phyloP scores from a whole-genome alignment of 768 basidiomycete species.

The Naganishia antarctica region DNA sequence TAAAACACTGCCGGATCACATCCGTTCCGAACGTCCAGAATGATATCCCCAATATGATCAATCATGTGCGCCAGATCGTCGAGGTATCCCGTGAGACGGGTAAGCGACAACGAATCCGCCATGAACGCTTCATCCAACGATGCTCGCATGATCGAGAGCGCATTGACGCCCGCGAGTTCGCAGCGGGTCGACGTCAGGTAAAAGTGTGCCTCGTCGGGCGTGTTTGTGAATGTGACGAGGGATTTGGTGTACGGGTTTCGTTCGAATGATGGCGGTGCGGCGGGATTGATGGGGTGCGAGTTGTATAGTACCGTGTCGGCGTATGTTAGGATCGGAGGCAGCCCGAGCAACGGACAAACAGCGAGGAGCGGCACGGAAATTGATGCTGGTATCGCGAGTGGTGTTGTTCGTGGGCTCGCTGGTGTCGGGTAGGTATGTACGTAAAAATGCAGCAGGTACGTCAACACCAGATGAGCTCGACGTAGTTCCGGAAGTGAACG shows the following conservation, averaged over 20 bases:
- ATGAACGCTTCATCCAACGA: constrained; percentile 87
- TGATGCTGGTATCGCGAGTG: constrained; percentile 63
- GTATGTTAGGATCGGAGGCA: constrained; percentile 85
- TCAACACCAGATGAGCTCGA: constrained; percentile 80
- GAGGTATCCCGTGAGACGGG: constrained; percentile 66
- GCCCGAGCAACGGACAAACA: constrained; percentile 63
- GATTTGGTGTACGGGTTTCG: constrained; percentile 57
- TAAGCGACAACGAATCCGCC: constrained; percentile 62
- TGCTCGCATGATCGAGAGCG: constrained; percentile 75
- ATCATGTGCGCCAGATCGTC: constrained; percentile 62
- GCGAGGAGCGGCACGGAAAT: constrained; percentile 71
- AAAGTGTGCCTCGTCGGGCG: constrained; percentile 76
- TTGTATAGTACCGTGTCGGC: constrained; percentile 90
- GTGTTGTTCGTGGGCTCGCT: constrained; percentile 42
- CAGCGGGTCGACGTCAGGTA: constrained; percentile 80
- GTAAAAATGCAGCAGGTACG: constrained; percentile 86
- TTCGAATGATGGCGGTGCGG: constrained; percentile 28
- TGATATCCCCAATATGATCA: constrained; percentile 58
- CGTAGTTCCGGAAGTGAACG: constrained; percentile 62
- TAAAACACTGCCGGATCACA: constrained; percentile 78
- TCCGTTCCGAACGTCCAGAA: constrained; percentile 63
- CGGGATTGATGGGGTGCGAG: constrained; percentile 44
- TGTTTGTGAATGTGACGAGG: constrained; percentile 62
- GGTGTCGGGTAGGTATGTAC: constrained; percentile 56
- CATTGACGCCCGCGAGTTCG: constrained; percentile 77